Base-by-base conservation (phyloP, 176 grass and related monocot genomes). In the Phragmites australis region DNA sequence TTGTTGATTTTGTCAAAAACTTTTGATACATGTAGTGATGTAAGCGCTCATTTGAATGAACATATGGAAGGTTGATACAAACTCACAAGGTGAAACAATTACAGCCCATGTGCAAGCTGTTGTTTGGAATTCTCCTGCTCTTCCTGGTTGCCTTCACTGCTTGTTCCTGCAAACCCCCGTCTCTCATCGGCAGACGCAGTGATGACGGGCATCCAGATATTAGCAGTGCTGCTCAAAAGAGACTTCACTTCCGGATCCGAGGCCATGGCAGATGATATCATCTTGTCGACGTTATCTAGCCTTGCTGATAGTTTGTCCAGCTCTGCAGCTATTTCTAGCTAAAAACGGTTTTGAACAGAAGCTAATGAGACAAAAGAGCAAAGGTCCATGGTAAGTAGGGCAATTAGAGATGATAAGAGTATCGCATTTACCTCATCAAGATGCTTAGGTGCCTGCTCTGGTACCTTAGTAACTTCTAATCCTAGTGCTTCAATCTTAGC, bases 131-230 rank as follows among this genome's bases (percentile, higher is more conserved):
- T 83, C 21, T 84, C 82, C 70, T 88, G 56, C 72, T 63, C 91
- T 63, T 80, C 79, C 32, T 80, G 55, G 47, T 18, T 81, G 82
- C 56, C 88, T 73, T 87, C 85, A 4, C 58, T 48, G 25, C 82
- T 88, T 15, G 85, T 59, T 53, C 72, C 92, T 0, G 50, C 58
- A 69, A 94, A 92, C 2, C 75, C 80, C 5, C 88, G 85, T 18
- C 94, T 90, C 79, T 97, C 94, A 44, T 92, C 80, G 4, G 85
- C 79, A 37, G 86, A 94, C 11, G 94, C 94, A 64, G 89, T 97
- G 47, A 97, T 97, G 65, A 97, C 92, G 0, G 96, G 96, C 88
- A 98, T 89, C 96, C 92, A 98, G 70, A 95, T 80, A 55, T 95
- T 88, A 10, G 96, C 82, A 8, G 96, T 95, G 78, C 84, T 98